Evolutionary conservation across 179 eudicot species (phyloP).

Genomic region (Sideroxylon spinosum): DNA sequence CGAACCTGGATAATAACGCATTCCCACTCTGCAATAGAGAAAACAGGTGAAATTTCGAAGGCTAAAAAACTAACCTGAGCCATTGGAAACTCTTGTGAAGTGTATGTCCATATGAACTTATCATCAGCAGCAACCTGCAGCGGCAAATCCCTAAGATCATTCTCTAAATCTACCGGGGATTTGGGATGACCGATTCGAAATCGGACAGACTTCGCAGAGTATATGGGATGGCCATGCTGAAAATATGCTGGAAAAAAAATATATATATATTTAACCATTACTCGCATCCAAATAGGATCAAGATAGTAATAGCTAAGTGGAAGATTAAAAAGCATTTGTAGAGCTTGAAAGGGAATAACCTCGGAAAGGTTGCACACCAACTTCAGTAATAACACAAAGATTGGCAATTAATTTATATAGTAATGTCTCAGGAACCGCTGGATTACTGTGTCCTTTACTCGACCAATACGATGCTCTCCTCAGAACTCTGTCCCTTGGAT

Average conservation of each 20-base stretch:
- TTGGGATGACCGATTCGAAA: conserved; percentile 65
- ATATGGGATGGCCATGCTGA: conserved; percentile 60
- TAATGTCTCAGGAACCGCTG: conserved; percentile 63
- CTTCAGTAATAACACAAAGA: conserved; percentile 59
- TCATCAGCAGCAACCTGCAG: conserved; percentile 35
- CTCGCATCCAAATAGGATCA: not conserved
- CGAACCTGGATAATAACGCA: not conserved
- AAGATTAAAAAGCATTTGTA: not conserved
- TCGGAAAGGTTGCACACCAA: conserved; percentile 61
- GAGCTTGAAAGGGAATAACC: conserved; percentile 32
- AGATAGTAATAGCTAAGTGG: not conserved
- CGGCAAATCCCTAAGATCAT: conserved; percentile 20
- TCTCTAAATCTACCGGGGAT: conserved; percentile 24
- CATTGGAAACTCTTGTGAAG: conserved; percentile 70
- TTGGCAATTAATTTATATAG: conserved; percentile 52
- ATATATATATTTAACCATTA: not conserved
- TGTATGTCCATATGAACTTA: conserved; percentile 68
- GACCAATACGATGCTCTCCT: conserved; percentile 74
- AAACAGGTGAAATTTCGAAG: not conserved
- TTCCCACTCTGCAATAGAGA: not conserved
- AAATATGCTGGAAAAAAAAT: conserved; percentile 66
- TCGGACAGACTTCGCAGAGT: conserved; percentile 74
- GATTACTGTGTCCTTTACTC: conserved; percentile 63
- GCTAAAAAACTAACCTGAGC: conserved; percentile 46
- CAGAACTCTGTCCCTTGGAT: conserved; percentile 50